Percentiles rank a stretch among this genome's conserved stretches.
phyloP scores from a whole-genome alignment of 108 stramenopile species.

The Pelagomonas calceolata region DNA sequence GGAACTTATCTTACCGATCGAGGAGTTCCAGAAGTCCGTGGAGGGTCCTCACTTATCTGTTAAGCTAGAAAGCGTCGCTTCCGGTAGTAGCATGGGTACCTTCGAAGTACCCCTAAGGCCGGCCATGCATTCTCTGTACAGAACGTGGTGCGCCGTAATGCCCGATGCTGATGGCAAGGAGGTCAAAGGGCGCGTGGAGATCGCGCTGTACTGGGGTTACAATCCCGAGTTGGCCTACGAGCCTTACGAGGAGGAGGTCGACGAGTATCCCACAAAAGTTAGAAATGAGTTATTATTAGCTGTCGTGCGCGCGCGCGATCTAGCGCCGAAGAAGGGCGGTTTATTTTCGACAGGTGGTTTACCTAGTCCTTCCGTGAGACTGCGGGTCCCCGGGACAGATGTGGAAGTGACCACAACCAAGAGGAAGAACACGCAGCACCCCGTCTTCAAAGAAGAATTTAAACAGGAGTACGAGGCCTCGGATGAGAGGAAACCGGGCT shows the following conservation, averaged over 20 bases:
- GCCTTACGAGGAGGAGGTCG: neutral
- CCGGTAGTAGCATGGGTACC: conserved; percentile 5
- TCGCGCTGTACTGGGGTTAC: neutral
- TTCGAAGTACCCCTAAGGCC: neutral
- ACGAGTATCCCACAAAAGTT: neutral
- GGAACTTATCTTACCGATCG: conserved; percentile 5
- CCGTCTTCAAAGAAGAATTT: conserved; percentile 17
- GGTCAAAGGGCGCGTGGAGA: neutral
- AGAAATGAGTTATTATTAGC: conserved; percentile 9
- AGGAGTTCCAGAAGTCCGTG: neutral
- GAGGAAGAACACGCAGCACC: conserved; percentile 6
- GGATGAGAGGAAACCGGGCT: too few species aligned
- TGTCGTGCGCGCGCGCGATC: conserved; percentile 6
- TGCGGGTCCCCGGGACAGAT: neutral
- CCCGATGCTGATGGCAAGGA: neutral
- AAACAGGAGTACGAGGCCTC: neutral
- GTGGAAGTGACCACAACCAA: neutral
- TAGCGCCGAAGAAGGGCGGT: conserved; percentile 8
- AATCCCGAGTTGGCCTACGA: neutral
- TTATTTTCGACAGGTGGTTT: conserved; percentile 12
- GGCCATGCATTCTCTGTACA: neutral
- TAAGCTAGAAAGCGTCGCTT: too few species aligned
- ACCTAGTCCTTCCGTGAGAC: neutral
- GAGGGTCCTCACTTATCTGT: too few species aligned
- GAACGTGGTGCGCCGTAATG: neutral